A percentile compares a stretch with the other conserved stretches of the same genome.
Evolutionary conservation across 805 yeast species (phyloP).

Genomic region (Zygoascus bituminiphila): DNA sequence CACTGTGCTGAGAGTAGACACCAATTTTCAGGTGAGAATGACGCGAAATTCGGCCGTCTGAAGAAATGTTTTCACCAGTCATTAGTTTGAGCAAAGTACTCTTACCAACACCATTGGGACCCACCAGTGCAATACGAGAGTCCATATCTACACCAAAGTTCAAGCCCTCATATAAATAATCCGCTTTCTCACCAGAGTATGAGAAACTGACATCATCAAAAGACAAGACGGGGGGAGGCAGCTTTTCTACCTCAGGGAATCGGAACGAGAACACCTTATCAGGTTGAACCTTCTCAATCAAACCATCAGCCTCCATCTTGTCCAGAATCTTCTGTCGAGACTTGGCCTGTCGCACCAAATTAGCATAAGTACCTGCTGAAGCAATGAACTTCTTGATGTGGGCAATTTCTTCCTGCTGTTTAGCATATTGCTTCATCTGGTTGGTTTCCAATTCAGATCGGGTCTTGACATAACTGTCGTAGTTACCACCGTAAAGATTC

Average conservation of each 20-base stretch:
- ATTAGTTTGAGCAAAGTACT: conserved; percentile 90
- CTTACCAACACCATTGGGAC: conserved; percentile 99
- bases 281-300: conserved; percentile 79
- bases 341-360: conserved; percentile 96
- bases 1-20: conserved; percentile 98
- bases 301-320: conserved; percentile 99
- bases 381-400: conserved; percentile 99
- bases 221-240: conserved; percentile 97
- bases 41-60: conserved; percentile 90
- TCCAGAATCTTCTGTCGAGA: conserved; percentile 98
- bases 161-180: conserved; percentile 81
- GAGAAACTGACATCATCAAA: conserved; percentile 93
- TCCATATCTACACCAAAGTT: conserved; percentile 99
- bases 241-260: conserved; percentile 91
- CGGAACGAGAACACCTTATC: conserved; percentile 92
- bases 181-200: conserved; percentile 63
- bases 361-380: conserved; percentile 99
- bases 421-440: conserved; percentile 94
- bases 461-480: conserved; percentile 93
- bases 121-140: conserved; percentile 94
- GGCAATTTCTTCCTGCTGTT: conserved; percentile 97
- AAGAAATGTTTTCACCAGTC: conserved; percentile 90
- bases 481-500: conserved; percentile 89
- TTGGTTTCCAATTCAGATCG: conserved; percentile 89
- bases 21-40: conserved; percentile 98